Evolutionary conservation across 1,139 yeast species (phyloP).

Genomic region (Taphrina wiesneri): DNA sequence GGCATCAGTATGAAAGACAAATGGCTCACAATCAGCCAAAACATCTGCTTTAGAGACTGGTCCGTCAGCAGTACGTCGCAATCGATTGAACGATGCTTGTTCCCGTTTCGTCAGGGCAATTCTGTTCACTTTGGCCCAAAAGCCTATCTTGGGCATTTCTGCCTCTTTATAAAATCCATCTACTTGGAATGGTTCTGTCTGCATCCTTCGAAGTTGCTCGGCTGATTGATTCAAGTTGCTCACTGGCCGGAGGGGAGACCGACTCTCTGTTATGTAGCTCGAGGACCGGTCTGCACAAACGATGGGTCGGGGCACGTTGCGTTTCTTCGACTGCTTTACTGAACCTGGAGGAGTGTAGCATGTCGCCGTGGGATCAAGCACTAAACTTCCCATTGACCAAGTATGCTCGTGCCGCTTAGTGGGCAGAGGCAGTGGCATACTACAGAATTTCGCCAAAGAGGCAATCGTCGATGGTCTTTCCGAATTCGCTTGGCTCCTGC

Average conservation of each 20-base stretch:
- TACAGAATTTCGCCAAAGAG: background rate
- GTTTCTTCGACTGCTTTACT: background rate
- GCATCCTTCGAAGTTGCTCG: background rate
- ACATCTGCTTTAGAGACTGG: slow-evolving; percentile 13
- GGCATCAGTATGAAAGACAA: background rate
- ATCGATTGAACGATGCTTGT: background rate
- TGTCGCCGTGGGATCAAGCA: background rate
- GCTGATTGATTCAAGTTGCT: background rate
- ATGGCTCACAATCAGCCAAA: background rate
- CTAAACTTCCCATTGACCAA: background rate
- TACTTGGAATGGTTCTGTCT: background rate
- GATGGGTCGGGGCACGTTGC: background rate
- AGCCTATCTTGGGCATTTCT: background rate
- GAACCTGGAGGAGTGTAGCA: background rate
- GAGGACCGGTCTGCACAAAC: background rate
- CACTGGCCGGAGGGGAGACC: background rate
- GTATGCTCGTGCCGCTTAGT: background rate
- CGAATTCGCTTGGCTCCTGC: background rate
- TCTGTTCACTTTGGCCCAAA: background rate
- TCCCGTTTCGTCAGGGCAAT: background rate
- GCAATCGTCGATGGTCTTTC: background rate
- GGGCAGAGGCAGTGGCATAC: background rate
- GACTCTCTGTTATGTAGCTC: background rate
- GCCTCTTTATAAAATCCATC: background rate
- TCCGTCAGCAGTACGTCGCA: background rate